Percentiles rank a stretch among this genome's conserved stretches.
These are phyloP conservation scores for Symbiodinium pilosum DNA, from an alignment of 73 alveolate species.

Conservation along the genomic window DNA sequence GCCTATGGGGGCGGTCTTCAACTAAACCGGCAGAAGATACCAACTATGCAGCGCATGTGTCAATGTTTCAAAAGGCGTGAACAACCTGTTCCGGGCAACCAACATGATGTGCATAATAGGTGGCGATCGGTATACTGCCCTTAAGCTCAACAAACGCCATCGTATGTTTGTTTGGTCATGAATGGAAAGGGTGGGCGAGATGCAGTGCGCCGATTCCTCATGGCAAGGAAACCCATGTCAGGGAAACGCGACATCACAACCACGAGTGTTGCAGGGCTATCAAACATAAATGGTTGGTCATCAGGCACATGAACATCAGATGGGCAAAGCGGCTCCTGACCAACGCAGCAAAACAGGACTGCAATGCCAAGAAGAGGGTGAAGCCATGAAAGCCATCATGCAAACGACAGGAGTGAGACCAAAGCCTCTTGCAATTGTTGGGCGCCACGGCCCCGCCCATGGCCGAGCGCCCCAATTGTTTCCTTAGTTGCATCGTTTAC, in stretches of 20 bases:
- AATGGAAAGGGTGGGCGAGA: neutral
- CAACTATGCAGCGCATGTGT: neutral
- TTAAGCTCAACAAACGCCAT: too few relatives aligned
- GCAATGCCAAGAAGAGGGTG: neutral
- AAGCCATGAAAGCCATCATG: neutral
- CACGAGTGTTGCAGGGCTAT: neutral
- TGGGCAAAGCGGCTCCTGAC: neutral
- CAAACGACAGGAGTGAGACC: neutral
- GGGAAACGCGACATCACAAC: neutral
- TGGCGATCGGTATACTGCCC: neutral
- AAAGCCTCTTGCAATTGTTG: neutral
- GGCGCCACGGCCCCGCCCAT: neutral
- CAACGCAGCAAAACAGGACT: neutral
- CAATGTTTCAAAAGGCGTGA: neutral
- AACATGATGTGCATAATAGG: neutral
- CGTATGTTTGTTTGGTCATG: neutral
- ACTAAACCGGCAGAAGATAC: neutral
- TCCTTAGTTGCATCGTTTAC: neutral
- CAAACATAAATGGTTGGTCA: neutral
- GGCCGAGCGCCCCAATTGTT: neutral
- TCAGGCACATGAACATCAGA: neutral
- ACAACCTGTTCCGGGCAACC: neutral
- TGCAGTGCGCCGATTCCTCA: neutral
- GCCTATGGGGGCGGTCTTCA: neutral
- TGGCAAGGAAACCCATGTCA: neutral